Conservation (phyloP, 768 basidiomycete genomes). For the Podaxis rugospora region DNA sequence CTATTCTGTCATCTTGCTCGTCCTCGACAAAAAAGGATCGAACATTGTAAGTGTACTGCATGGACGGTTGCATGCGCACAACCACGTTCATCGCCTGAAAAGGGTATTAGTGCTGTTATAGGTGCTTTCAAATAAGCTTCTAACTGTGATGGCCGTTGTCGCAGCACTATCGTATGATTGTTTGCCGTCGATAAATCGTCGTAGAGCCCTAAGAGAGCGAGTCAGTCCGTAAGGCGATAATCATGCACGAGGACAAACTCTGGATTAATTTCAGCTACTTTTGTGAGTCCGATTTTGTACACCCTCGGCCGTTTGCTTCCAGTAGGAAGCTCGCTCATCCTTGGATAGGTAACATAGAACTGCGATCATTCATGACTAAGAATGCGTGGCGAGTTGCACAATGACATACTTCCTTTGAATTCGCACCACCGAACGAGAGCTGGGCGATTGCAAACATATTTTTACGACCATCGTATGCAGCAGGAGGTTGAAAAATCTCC, state of each 20-base stretch:
- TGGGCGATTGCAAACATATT: slow-evolving; percentile 59
- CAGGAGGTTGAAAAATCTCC: slow-evolving; percentile 58
- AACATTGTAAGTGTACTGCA: slow-evolving; percentile 66
- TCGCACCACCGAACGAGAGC: slow-evolving; percentile 51
- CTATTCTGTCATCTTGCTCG: slow-evolving; percentile 31
- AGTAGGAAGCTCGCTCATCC: slow-evolving; percentile 19
- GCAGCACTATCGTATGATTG: slow-evolving; percentile 66
- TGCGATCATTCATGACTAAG: slow-evolving; percentile 20
- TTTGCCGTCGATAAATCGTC: slow-evolving; percentile 55
- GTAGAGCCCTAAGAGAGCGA: slow-evolving; percentile 42
- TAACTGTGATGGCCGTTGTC: slow-evolving; percentile 56
- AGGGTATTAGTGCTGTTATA: not conserved
- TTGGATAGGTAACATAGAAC: slow-evolving; percentile 59
- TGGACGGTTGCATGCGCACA: slow-evolving; percentile 68
- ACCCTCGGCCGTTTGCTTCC: slow-evolving; percentile 53
- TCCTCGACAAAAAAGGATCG: slow-evolving; percentile 72
- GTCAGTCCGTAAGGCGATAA: not conserved
- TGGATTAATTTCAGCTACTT: slow-evolving; percentile 41
- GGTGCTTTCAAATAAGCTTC: slow-evolving; percentile 10
- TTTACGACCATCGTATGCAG: slow-evolving; percentile 76
- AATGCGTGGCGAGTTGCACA: not conserved
- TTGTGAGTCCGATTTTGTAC: slow-evolving; percentile 61
- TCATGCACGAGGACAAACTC: slow-evolving; percentile 20
- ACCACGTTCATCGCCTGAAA: slow-evolving; percentile 70
- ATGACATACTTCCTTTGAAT: slow-evolving; percentile 46